phyloP scores from a whole-genome alignment of 495 filamentous ascomycete genomes.

The Aspergillus saccharolyticus region DNA sequence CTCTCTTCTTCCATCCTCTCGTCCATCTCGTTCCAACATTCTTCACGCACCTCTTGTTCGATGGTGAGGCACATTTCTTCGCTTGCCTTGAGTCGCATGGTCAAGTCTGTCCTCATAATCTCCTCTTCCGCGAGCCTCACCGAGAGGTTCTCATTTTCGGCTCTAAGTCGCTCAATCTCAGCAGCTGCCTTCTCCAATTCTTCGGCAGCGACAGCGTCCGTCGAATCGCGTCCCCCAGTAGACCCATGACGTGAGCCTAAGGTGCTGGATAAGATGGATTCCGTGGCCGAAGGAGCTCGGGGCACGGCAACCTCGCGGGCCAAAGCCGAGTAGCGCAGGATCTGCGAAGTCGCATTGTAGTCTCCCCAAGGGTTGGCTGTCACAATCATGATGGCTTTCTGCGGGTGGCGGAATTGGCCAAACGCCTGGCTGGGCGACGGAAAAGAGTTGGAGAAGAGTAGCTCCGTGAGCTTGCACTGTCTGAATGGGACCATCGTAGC shows the following conservation, averaged over 20 bases:
- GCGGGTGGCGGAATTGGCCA: slow-evolving; percentile 54
- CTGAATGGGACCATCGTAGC: slow-evolving; percentile 82
- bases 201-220: slow-evolving; percentile 48
- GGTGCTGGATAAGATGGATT: slow-evolving; percentile 51
- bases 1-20: slow-evolving; percentile 65
- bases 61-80: slow-evolving; percentile 66
- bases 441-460: slow-evolving; percentile 94
- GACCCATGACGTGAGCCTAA: slow-evolving; percentile 28
- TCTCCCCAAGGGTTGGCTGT: slow-evolving; percentile 92
- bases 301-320: slow-evolving; percentile 92
- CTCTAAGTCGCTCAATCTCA: slow-evolving; percentile 68
- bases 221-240: slow-evolving; percentile 45
- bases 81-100: slow-evolving; percentile 50
- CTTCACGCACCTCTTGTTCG: slow-evolving; percentile 85
- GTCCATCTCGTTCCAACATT: slow-evolving; percentile 84
- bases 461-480: slow-evolving; percentile 94
- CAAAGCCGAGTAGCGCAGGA: slow-evolving; percentile 89
- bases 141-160: slow-evolving; percentile 63
- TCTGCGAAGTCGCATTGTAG: slow-evolving; percentile 94
- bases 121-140: slow-evolving; percentile 59
- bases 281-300: slow-evolving; percentile 71
- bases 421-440: slow-evolving; percentile 57
- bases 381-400: slow-evolving; percentile 93
- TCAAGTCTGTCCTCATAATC: slow-evolving; percentile 48
- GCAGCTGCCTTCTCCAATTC: slow-evolving; percentile 71